These are phyloP conservation scores for Punctularia strigosozonata DNA, from an alignment of 768 basidiomycete genomes.

Conservation along the genomic window DNA sequence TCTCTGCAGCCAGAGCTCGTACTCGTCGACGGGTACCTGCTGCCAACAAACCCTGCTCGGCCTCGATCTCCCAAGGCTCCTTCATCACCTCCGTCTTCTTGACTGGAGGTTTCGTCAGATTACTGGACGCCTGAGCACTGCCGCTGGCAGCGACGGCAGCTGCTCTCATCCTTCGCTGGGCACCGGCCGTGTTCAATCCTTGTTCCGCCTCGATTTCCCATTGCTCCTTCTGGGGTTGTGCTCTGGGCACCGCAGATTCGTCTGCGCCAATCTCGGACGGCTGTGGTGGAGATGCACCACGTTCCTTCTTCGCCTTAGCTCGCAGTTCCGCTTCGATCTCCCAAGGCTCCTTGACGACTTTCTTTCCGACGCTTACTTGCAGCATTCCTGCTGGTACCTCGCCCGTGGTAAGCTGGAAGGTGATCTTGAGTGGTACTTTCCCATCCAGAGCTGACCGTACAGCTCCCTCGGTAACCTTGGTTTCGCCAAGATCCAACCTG, in stretches of 20 bases:
- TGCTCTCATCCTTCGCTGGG: slow-evolving; percentile 50
- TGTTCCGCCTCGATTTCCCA: background rate
- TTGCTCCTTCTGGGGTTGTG: too few species aligned
- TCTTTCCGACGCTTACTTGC: slow-evolving; percentile 57
- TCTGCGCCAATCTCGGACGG: background rate
- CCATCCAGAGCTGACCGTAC: slow-evolving; percentile 33
- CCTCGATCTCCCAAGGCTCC: slow-evolving; percentile 74
- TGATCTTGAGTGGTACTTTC: slow-evolving; percentile 35
- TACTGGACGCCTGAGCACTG: background rate
- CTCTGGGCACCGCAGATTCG: too few species aligned
- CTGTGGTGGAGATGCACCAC: slow-evolving; percentile 5
- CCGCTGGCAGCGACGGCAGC: slow-evolving; percentile 24
- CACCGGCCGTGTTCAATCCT: slow-evolving; percentile 58
- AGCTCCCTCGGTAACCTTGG: slow-evolving; percentile 37
- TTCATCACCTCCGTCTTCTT: slow-evolving; percentile 31
- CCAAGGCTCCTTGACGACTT: slow-evolving; percentile 64
- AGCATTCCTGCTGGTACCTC: slow-evolving; percentile 40
- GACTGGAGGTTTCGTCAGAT: slow-evolving; percentile 4
- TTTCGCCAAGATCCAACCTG: slow-evolving; percentile 57
- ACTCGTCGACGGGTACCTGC: slow-evolving; percentile 64
- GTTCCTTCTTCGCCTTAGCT: slow-evolving; percentile 23
- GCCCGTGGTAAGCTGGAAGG: slow-evolving; percentile 21
- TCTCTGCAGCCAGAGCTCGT: slow-evolving; percentile 37
- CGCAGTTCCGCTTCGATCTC: slow-evolving; percentile 63
- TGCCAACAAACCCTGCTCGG: slow-evolving; percentile 61